phyloP scores from a whole-genome alignment of 257 asterid species.

The Apocynum venetum region DNA sequence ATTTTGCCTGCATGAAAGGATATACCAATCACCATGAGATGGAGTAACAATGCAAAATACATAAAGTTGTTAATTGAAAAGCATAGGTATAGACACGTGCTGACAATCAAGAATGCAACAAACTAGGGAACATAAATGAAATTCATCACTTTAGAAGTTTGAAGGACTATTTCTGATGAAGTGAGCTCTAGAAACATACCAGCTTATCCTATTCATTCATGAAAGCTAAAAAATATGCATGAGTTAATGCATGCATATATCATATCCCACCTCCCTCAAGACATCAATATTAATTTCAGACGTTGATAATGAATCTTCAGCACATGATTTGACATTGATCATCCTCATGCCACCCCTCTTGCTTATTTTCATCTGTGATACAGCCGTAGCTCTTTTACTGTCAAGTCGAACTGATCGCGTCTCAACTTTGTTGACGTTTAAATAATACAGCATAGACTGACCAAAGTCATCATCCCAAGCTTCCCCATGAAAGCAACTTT shows the following conservation, averaged over 20 bases:
- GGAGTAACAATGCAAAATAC: background rate
- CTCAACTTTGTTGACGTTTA: conserved; percentile 66
- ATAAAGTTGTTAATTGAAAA: background rate
- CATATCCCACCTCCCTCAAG: conserved; percentile 69
- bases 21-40: background rate
- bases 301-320: conserved; percentile 71
- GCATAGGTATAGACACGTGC: background rate
- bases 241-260: background rate
- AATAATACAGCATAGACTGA: conserved; percentile 60
- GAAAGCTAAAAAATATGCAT: background rate
- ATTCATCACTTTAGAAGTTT: background rate
- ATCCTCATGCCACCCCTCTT: conserved; percentile 75
- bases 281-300: conserved; percentile 86
- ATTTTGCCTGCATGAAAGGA: conserved; percentile 58
- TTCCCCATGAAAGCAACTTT: conserved; percentile 98
- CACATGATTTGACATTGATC: conserved; percentile 58
- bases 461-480: conserved; percentile 84
- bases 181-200: background rate
- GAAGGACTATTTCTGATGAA: background rate
- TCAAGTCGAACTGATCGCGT: conserved; percentile 74
- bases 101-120: background rate
- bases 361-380: conserved; percentile 67
- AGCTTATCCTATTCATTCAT: background rate
- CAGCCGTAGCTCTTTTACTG: conserved; percentile 46
- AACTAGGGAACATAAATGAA: background rate